phyloP scores from a whole-genome alignment of 1,139 yeast genomes.

The Suhomyces taliae region DNA sequence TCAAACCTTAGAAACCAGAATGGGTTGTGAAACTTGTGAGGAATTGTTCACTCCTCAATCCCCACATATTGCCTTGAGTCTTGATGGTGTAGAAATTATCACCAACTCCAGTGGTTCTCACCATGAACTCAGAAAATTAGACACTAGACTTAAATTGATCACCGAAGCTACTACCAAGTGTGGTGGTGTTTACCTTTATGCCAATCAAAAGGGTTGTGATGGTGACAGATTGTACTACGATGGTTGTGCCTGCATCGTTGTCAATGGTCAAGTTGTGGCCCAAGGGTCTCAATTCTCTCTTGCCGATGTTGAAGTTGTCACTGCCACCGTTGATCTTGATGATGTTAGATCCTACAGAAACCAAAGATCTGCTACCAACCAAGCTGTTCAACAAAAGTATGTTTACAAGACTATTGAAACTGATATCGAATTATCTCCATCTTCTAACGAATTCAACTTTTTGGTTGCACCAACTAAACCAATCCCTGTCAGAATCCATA shows the following conservation, averaged over 20 bases:
- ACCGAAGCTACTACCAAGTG: constrained; percentile 92
- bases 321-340: constrained; percentile 91
- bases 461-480: constrained; percentile 59
- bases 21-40: constrained; percentile 97
- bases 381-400: constrained; percentile 53
- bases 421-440: constrained; percentile 62
- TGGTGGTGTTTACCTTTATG: constrained; percentile 91
- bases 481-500: constrained; percentile 58
- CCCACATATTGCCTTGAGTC: constrained; percentile 87
- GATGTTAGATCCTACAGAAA: constrained; percentile 84
- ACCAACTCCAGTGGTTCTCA: constrained; percentile 97
- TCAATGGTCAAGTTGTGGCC: constrained; percentile 87
- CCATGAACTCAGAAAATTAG: constrained; percentile 87
- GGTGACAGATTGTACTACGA: constrained; percentile 96
- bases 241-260: constrained; percentile 93
- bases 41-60: constrained; percentile 95
- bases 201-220: constrained; percentile 97
- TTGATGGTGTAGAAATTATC: constrained; percentile 94
- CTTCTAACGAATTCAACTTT: constrained; percentile 58
- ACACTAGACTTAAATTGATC: constrained; percentile 80
- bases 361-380: constrained; percentile 76
- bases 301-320: constrained; percentile 86
- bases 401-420: constrained; percentile 63
- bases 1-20: constrained; percentile 77
- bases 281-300: constrained; percentile 91